Evolutionary conservation across 768 basidiomycete species (phyloP).

Genomic region (Lactarius hengduanensis): DNA sequence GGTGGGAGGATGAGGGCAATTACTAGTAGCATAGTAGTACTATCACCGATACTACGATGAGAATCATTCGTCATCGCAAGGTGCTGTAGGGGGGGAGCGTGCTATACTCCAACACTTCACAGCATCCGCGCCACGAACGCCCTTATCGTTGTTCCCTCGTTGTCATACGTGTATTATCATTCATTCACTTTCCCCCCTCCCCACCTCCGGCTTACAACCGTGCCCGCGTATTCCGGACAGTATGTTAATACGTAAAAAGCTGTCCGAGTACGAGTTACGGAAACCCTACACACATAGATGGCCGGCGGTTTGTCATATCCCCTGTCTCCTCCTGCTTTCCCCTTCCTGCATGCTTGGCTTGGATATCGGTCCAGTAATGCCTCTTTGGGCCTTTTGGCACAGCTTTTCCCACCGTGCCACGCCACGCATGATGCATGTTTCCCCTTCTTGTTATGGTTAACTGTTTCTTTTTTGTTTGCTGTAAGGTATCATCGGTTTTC

Average conservation of each 20-base stretch:
- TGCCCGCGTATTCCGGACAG: slow-evolving; percentile 17
- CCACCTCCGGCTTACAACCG: slow-evolving; percentile 9
- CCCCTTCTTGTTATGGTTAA: too few relatives aligned
- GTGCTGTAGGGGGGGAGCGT: not conserved
- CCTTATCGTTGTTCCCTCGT: not conserved
- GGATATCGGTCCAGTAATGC: not conserved
- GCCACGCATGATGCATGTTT: not conserved
- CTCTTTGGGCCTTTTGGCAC: not conserved
- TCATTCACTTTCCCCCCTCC: not conserved
- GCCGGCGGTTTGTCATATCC: not conserved
- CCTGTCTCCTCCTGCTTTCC: not conserved
- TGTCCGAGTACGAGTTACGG: not conserved
- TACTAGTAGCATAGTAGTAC: slow-evolving; percentile 21
- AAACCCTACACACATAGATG: not conserved
- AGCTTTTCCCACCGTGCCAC: not conserved
- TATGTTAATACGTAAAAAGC: not conserved
- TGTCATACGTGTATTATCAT: not conserved
- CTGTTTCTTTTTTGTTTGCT: too few relatives aligned
- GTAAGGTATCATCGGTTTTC: too few relatives aligned
- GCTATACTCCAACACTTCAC: not conserved
- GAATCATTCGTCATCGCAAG: not conserved
- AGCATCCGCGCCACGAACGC: not conserved
- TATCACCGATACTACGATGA: slow-evolving; percentile 3
- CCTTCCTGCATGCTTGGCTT: not conserved
- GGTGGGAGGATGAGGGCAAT: slow-evolving; percentile 5